These are phyloP conservation scores for Phytophthora citricola DNA, from an alignment of 352 stramenopile species.

Conservation along the genomic window DNA sequence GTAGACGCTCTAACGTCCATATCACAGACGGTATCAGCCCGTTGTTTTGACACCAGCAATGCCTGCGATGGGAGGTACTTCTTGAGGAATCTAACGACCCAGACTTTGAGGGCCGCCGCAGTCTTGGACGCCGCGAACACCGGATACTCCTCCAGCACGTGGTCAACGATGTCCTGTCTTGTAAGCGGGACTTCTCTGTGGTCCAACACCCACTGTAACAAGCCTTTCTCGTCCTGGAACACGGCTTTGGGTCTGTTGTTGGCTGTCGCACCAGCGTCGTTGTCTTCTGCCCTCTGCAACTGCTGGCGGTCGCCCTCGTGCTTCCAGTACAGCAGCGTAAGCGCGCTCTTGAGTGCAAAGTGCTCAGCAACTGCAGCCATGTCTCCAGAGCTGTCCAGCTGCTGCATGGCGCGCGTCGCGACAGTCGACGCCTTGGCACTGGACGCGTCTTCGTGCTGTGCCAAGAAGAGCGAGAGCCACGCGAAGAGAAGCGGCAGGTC, in stretches of 20 bases:
- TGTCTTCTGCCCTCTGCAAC: constrained; percentile 16
- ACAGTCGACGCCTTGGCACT: constrained; percentile 16
- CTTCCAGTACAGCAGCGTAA: constrained; percentile 72
- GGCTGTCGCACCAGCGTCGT: background rate
- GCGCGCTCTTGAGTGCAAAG: constrained; percentile 59
- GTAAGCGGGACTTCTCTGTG: constrained; percentile 56
- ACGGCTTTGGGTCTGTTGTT: constrained; percentile 8
- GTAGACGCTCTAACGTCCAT: background rate
- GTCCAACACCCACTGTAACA: constrained; percentile 62
- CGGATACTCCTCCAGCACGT: constrained; percentile 62
- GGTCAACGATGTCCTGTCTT: constrained; percentile 66
- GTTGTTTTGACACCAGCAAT: background rate
- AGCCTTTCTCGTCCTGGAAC: constrained; percentile 43
- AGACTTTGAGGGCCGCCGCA: constrained; percentile 64
- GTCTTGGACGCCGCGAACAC: constrained; percentile 64
- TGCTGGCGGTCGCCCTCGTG: constrained; percentile 47
- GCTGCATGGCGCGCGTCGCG: constrained; percentile 22
- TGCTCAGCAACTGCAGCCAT: constrained; percentile 49
- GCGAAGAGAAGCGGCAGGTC: constrained; percentile 55
- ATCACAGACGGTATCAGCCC: background rate
- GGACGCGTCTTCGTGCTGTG: constrained; percentile 33
- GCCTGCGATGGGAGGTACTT: constrained; percentile 49
- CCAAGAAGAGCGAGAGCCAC: constrained; percentile 69
- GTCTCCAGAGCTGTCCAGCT: constrained; percentile 33
- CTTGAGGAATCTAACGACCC: constrained; percentile 72